A percentile compares a stretch with the other conserved stretches of the same genome.
Conservation (phyloP, 129 eudicot genomes). For the Ambrosia artemisiifolia region DNA sequence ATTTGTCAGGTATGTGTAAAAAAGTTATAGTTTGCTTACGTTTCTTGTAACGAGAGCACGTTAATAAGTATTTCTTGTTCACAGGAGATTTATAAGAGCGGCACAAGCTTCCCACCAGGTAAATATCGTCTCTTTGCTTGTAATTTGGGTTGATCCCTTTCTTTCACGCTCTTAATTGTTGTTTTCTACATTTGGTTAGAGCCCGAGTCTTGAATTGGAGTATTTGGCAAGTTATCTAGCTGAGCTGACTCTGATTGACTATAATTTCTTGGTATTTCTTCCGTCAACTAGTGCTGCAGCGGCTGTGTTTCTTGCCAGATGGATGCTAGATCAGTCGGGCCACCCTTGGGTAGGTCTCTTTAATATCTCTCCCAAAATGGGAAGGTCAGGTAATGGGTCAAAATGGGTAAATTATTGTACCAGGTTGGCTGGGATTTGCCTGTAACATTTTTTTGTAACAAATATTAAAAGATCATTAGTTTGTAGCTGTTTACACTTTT, state of each 20-base stretch:
- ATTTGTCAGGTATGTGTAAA: conserved; percentile 51
- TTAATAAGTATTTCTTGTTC: conserved; percentile 13
- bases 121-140: not conserved
- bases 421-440: not conserved
- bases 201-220: conserved; percentile 48
- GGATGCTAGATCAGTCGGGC: conserved; percentile 63
- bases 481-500: not conserved
- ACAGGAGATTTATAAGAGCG: conserved; percentile 70
- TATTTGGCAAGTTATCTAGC: conserved; percentile 70
- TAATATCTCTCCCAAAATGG: not conserved
- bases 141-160: not conserved
- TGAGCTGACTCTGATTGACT: conserved; percentile 60
- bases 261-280: conserved; percentile 52
- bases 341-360: conserved; percentile 62
- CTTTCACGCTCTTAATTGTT: conserved; percentile 3
- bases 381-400: not conserved
- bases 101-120: conserved; percentile 61
- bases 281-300: conserved; percentile 77
- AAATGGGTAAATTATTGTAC: not conserved
- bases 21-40: not conserved
- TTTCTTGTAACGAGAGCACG: not conserved
- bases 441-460: not conserved
- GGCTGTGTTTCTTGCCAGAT: conserved; percentile 71
- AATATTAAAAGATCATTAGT: too few relatives aligned
- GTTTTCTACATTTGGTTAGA: conserved; percentile 31